phyloP scores from a whole-genome alignment of 179 eudicot genomes.

The Sideroxylon spinosum region DNA sequence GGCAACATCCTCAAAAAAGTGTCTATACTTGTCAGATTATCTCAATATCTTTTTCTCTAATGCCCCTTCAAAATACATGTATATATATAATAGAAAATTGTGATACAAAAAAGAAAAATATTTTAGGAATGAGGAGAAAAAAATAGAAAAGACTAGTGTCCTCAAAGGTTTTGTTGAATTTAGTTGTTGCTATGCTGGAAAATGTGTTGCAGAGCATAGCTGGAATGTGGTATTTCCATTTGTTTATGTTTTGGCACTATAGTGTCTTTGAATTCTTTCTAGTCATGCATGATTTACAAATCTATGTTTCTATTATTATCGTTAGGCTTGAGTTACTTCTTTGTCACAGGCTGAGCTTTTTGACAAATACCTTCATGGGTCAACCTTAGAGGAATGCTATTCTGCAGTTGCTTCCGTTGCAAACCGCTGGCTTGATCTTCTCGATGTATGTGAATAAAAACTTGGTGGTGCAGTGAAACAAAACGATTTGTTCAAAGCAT shows the following conservation, averaged over 20 bases:
- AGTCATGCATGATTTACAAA: not conserved
- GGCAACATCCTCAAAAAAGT: too few relatives aligned
- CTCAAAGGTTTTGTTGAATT: not conserved
- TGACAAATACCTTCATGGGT: constrained; percentile 88
- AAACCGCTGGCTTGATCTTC: constrained; percentile 97
- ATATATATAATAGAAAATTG: too few relatives aligned
- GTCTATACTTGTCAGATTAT: too few relatives aligned
- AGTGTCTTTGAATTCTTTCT: not conserved
- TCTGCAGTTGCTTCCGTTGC: constrained; percentile 93
- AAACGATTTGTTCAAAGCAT: not conserved
- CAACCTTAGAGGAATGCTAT: constrained; percentile 93
- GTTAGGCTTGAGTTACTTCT: constrained; percentile 15
- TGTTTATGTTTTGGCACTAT: not conserved
- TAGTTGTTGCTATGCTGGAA: not conserved
- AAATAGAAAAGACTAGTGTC: not conserved
- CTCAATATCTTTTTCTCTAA: not conserved
- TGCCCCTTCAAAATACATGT: too few relatives aligned
- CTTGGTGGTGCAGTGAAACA: not conserved
- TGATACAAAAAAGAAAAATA: not conserved
- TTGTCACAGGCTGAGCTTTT: constrained; percentile 86
- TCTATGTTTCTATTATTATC: not conserved
- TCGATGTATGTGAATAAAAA: constrained; percentile 62
- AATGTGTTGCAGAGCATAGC: not conserved
- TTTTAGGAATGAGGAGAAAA: constrained; percentile 2
- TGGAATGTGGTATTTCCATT: not conserved